Base-by-base conservation (phyloP, 495 filamentous ascomycete species). In the Penicillium arizonense region DNA sequence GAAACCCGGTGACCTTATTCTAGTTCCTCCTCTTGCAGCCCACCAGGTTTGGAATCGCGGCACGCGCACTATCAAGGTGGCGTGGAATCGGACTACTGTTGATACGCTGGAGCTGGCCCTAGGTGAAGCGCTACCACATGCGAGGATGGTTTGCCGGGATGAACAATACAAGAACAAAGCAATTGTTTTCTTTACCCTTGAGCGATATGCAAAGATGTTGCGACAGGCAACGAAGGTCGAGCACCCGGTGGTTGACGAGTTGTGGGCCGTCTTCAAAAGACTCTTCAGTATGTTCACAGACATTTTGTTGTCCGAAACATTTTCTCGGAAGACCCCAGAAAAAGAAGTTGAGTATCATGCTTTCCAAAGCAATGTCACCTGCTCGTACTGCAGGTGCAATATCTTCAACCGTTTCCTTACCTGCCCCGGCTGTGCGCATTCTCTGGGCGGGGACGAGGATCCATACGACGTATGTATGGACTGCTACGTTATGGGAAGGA, bases 21-120 rank as follows among this genome's bases (percentile, higher is more conserved):
- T 98, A 1, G 86, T 98, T 16, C 94, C 94, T n/a, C 91, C 94
- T 6, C 73, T 97, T 6, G 93, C 92, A n/a, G 91, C 93, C 0
- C 94, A 98, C 62, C 94, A 98, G 62, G 94, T 98, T 20, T 98
- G 94, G 94, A 98, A 98, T 62, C 84, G 94, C 42, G 94, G 94
- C 7, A 96, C 91, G 10, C 77, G 90, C 35, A 98, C 93, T 0
- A 88, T 96, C 81, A 98, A 98, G 67, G 90, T 92, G 20, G 94
- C 94, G 5, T 98, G 94, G 94, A 98, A 98, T 68, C 78, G 94
- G n/a, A 96, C 88, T 0, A 97, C 92, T 0, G 89, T 88, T 4
- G 89, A 97, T 55, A 96, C 94, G 0, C 75, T 98, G 0, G 84
- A 90, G 44, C 73, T 94, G 70, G 93, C 93, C 0, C 69, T 98